Conservation (phyloP, 257 asterid species). For the Solanum ossicruentum region DNA sequence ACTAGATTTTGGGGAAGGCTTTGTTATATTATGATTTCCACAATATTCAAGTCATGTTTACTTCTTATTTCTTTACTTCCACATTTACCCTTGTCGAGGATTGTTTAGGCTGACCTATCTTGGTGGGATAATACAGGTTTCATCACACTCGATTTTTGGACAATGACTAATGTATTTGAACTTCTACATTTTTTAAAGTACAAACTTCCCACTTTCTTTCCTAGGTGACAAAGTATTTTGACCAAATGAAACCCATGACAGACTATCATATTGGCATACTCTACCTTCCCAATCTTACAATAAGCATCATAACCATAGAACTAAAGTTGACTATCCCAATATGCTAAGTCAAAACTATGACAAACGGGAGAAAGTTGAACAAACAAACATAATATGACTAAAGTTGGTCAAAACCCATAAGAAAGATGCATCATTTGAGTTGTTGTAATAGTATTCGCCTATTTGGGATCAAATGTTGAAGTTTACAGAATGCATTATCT, state of each 20-base stretch:
- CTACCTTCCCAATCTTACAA: neutral
- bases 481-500: constrained; percentile 71
- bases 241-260: neutral
- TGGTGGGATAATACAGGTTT: no score
- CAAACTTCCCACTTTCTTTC: neutral
- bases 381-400: neutral
- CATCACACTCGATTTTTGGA: no score
- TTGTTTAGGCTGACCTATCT: no score
- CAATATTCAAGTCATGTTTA: no score
- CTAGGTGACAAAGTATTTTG: neutral
- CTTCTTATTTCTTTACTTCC: no score
- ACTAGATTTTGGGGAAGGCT: no score
- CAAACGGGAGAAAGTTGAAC: neutral
- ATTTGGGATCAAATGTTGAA: constrained; percentile 46
- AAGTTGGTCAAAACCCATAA: neutral
- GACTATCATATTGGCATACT: neutral
- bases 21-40: no score
- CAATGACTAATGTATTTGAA: no score
- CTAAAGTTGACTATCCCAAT: neutral
- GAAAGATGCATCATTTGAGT: constrained; percentile 54
- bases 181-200: neutral
- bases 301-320: neutral
- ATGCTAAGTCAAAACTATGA: neutral
- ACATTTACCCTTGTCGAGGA: no score
- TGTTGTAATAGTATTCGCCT: constrained; percentile 33